Conservation (phyloP, 495 filamentous ascomycete species). For the Xylaria castorea region DNA sequence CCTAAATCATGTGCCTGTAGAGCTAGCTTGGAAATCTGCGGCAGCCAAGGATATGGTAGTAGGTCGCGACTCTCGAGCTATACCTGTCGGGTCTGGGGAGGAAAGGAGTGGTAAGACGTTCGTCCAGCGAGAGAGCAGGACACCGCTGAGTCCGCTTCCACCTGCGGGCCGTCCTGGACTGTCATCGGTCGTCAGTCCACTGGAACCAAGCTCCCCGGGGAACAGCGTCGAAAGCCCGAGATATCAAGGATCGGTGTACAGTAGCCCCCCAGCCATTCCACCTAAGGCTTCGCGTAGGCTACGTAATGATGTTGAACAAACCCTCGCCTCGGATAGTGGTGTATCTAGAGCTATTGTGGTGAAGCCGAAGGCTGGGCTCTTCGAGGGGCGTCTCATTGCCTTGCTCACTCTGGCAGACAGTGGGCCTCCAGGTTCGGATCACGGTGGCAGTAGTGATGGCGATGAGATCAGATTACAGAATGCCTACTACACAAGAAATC, state of each 20-base stretch:
- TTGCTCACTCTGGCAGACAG: conserved; percentile 47
- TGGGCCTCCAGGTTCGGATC: conserved; percentile 27
- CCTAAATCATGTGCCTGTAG: conserved; percentile 3
- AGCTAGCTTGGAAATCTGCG: conserved; percentile 8
- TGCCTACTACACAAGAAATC: conserved; percentile 45
- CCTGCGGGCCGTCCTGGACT: conserved; percentile 1
- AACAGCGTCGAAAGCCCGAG: conserved; percentile 19
- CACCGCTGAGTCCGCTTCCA: conserved; percentile 27
- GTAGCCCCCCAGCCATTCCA: conserved; percentile 25
- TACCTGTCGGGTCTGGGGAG: conserved; percentile 47
- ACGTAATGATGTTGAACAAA: conserved; percentile 33
- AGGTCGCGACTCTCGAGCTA: conserved; percentile 16
- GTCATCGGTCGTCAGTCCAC: conserved; percentile 23
- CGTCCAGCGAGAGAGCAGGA: conserved; percentile 44
- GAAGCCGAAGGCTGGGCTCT: conserved; percentile 53
- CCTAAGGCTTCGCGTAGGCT: conserved; percentile 34
- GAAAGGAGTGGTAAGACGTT: conserved; percentile 51
- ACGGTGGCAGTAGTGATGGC: conserved; percentile 28
- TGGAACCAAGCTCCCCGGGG: conserved; percentile 25
- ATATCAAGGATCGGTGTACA: conserved; percentile 19
- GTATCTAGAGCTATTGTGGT: conserved; percentile 48
- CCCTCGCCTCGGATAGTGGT: conserved; percentile 29
- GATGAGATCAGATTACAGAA: conserved; percentile 48
- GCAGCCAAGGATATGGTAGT: conserved; percentile 2
- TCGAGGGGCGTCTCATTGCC: conserved; percentile 53